Evolutionary conservation across 2,329 filamentous ascomycete species (phyloP).

Genomic region (Plenodomus lindquistii): DNA sequence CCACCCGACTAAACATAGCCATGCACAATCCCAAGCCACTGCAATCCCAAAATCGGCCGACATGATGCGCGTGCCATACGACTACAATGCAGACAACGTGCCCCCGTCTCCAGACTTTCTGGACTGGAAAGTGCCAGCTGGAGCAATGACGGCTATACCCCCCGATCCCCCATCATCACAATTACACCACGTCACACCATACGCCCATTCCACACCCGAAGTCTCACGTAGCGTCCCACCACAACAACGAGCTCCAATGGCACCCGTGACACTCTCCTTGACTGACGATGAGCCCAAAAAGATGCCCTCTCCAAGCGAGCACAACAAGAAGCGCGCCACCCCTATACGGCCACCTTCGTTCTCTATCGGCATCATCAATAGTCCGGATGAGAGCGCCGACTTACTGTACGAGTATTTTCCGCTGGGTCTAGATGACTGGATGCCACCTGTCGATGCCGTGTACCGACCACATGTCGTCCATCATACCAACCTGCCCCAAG

Average conservation of each 20-base stretch:
- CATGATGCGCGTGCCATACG: conserved; percentile 46
- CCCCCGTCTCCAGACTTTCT: conserved; percentile 48
- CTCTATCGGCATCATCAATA: conserved; percentile 57
- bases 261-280: conserved; percentile 60
- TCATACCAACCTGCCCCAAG: conserved; percentile 65
- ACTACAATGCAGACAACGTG: conserved; percentile 47
- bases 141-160: conserved; percentile 51
- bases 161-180: conserved; percentile 43
- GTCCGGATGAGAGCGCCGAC: conserved; percentile 76
- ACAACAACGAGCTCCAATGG: conserved; percentile 47
- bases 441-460: conserved; percentile 85
- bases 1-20: conserved; percentile 32
- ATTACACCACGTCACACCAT: conserved; percentile 44
- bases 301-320: conserved; percentile 40
- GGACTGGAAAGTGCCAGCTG: conserved; percentile 50
- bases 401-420: conserved; percentile 94
- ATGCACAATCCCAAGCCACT: conserved; percentile 26
- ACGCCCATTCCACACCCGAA: conserved; percentile 59
- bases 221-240: conserved; percentile 47
- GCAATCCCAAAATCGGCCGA: conserved; percentile 38
- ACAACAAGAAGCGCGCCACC: conserved; percentile 38
- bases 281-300: conserved; percentile 59
- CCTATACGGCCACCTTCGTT: conserved; percentile 51
- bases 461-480: conserved; percentile 93
- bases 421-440: conserved; percentile 87